These are phyloP conservation scores for Boletellus sp. DNA, from an alignment of 768 basidiomycete genomes.

Conservation along the genomic window DNA sequence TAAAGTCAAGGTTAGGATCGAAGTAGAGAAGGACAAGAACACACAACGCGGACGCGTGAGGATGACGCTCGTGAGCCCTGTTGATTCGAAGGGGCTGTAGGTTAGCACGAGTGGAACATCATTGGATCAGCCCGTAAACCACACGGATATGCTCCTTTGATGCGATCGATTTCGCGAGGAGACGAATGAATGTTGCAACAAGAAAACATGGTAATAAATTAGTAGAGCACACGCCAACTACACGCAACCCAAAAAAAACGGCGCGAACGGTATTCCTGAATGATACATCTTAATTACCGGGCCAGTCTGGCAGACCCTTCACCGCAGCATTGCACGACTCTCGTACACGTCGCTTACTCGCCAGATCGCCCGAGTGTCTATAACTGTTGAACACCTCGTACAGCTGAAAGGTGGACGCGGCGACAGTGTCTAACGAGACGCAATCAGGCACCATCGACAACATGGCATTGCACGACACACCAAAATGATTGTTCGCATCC, in stretches of 20 bases:
- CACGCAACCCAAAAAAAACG: not conserved
- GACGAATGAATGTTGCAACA: not conserved
- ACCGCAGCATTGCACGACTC: constrained; percentile 78
- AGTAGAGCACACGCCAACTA: not conserved
- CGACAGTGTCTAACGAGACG: constrained; percentile 39
- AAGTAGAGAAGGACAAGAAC: constrained; percentile 92
- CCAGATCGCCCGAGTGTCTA: constrained; percentile 65
- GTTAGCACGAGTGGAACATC: not conserved
- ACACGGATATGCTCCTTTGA: no score
- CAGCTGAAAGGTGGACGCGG: constrained; percentile 72
- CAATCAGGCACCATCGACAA: not conserved
- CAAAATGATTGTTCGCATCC: constrained; percentile 52
- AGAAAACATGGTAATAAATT: constrained; percentile 5
- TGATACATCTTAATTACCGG: constrained; percentile 31
- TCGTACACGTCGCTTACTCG: constrained; percentile 71
- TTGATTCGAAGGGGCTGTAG: constrained; percentile 50
- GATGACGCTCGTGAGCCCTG: constrained; percentile 69
- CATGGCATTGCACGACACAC: constrained; percentile 31
- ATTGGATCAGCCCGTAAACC: not conserved
- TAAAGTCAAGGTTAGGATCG: constrained; percentile 84
- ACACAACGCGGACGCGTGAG: constrained; percentile 88
- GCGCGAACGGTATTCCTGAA: not conserved
- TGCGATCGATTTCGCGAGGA: no score
- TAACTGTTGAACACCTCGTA: constrained; percentile 71
- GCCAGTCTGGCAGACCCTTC: constrained; percentile 71